These are phyloP conservation scores for Aspergillus baeticus DNA, from an alignment of 495 filamentous ascomycete genomes.

Conservation along the genomic window DNA sequence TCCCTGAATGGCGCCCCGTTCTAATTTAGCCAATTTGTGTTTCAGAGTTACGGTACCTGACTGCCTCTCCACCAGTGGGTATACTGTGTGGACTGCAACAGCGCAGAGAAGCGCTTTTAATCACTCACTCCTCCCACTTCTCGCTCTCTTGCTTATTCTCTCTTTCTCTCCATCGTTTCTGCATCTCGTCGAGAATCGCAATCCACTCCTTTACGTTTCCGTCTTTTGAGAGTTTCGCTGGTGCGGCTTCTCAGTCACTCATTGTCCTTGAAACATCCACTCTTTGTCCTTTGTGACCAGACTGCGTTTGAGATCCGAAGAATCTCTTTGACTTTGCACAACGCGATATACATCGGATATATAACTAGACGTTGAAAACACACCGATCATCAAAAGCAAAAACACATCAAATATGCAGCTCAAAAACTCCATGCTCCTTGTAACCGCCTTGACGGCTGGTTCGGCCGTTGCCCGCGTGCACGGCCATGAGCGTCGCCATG, in stretches of 20 bases:
- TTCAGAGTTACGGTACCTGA: constrained; percentile 2
- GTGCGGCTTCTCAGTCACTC: constrained; percentile 32
- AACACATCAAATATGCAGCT: constrained; percentile 34
- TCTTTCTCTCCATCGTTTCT: constrained; percentile 16
- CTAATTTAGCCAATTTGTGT: constrained; percentile 12
- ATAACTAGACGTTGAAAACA: constrained; percentile 2
- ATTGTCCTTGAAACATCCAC: constrained; percentile 17
- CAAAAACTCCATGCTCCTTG: constrained; percentile 40
- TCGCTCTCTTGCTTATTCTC: constrained; percentile 20
- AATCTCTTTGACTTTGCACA: constrained; percentile 7
- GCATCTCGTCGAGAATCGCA: constrained; percentile 12
- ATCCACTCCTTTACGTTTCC: constrained; percentile 25
- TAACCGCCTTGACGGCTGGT: constrained; percentile 43
- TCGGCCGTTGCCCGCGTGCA: constrained; percentile 43
- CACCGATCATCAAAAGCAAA: constrained; percentile 8
- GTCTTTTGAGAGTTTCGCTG: constrained; percentile 18
- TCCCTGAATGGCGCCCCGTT: constrained; percentile 23
- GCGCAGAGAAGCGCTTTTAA: constrained; percentile 6
- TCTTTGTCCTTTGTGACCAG: constrained; percentile 16
- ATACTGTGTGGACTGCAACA: not conserved
- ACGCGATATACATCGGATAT: not conserved
- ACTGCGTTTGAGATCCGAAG: not conserved
- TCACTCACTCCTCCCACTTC: constrained; percentile 19
- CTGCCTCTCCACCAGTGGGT: not conserved
- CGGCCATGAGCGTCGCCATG: constrained; percentile 48